Conservation (phyloP, 2,329 filamentous ascomycete species). For the Sarocladiaceae sp. region DNA sequence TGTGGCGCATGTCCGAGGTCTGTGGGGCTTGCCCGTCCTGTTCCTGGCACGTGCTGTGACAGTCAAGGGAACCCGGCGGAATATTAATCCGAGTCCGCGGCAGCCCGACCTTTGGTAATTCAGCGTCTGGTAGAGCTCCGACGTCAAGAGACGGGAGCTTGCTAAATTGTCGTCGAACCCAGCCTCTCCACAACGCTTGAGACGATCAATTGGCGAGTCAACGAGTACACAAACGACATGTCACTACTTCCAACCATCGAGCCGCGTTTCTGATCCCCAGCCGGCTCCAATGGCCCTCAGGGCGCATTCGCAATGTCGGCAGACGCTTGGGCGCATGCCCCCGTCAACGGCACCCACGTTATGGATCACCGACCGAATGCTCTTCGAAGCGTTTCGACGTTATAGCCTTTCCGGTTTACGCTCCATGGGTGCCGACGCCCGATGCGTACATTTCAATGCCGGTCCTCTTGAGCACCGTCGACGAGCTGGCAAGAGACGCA, state of each 20-base stretch:
- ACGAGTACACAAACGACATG: background rate
- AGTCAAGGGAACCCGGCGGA: background rate
- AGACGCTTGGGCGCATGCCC: slow-evolving; percentile 16
- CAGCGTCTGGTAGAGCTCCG: background rate
- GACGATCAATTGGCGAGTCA: background rate
- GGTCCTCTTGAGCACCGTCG: slow-evolving; percentile 53
- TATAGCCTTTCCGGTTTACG: slow-evolving; percentile 18
- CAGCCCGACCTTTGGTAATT: too few relatives aligned
- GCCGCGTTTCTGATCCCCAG: background rate
- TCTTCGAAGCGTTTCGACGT: slow-evolving; percentile 27
- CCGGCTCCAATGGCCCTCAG: slow-evolving; percentile 24
- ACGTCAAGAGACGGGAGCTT: background rate
- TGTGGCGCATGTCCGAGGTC: slow-evolving; percentile 3
- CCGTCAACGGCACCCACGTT: slow-evolving; percentile 19
- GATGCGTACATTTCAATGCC: slow-evolving; percentile 38
- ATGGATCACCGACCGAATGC: slow-evolving; percentile 28
- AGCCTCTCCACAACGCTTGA: background rate
- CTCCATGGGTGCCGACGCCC: slow-evolving; percentile 14
- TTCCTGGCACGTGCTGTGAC: background rate
- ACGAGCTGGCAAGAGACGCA: slow-evolving; percentile 47
- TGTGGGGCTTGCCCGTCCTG: background rate
- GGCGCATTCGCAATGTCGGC: slow-evolving; percentile 22
- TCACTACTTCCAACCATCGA: background rate
- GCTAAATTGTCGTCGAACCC: too few relatives aligned
- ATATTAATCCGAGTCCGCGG: too few relatives aligned